Evolutionary conservation across 2,329 filamentous ascomycete species (phyloP), one percentile per base, ranked within the genome.

Genomic region (Exophiala mesophila): DNA sequence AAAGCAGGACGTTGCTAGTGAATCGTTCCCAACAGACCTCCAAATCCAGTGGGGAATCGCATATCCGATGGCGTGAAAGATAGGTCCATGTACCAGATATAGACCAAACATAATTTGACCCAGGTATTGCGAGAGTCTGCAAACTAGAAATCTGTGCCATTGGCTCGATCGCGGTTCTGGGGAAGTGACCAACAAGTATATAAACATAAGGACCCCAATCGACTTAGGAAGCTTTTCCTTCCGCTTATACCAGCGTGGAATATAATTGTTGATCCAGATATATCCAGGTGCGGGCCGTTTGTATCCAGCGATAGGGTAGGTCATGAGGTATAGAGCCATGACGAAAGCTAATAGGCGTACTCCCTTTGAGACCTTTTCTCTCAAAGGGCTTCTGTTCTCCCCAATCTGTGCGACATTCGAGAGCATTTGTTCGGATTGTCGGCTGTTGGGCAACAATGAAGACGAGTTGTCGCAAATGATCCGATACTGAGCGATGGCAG

Each of bases 11-110:
- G n/a, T 23, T 10, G 15, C 29, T n/a, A 13, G 15, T 9, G 17
- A n/a, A 7, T 34, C 28, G 12, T 18, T n/a, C 17, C 20, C 29
- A 8, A 23, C 19, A 26, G 21, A 9, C 18, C 29, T 19, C 38
- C 38, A 41, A n/a, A 38, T 24, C 12, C 17, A 28, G 16, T 33
- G 28, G 6, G 39, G 39, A 20, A 42, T 36, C 20, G 20, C 29
- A 17, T 45, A 45, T 5, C 29, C 36, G 18, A 40, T 29, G 5
- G 30, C 29, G 21, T 45, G 42, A 1, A 84, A 62, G 1, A 84
- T 59, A 0, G 79, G 79, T 0, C 80, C 80, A 51, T 84, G 80
- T 8, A 82, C 69, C 6, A 83, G 65, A 59, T 84, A 84, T 7
- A 84, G 63, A 1, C 74, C 68, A 56, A 74, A 84, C 0, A 77